phyloP scores from a whole-genome alignment of 2,329 filamentous ascomycete genomes.

The Diaporthe amygdali region DNA sequence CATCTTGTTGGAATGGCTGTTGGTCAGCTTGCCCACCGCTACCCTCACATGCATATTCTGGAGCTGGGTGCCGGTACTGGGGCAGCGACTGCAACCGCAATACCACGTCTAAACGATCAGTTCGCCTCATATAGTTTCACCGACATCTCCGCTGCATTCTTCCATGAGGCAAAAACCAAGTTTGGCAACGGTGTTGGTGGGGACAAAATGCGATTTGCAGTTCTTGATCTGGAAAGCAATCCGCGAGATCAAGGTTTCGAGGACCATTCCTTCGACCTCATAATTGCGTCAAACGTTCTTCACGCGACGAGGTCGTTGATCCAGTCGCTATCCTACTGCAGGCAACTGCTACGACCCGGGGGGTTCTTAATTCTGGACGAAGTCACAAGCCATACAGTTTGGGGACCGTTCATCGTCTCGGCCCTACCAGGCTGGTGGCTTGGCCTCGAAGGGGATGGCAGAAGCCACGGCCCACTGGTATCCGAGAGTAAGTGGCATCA shows the following conservation, averaged over 20 bases:
- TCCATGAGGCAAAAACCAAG: constrained; percentile 33
- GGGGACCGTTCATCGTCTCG: neutral
- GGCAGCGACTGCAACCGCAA: neutral
- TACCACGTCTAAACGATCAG: constrained; percentile 28
- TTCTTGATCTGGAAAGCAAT: constrained; percentile 35
- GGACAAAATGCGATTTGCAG: neutral
- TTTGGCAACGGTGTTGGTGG: neutral
- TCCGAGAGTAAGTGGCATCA: neutral
- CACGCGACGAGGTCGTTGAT: constrained; percentile 32
- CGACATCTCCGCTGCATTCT: constrained; percentile 44
- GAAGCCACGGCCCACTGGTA: neutral
- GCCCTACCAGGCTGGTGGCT: neutral
- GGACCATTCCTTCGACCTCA: constrained; percentile 33
- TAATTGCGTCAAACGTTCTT: constrained; percentile 38
- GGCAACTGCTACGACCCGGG: constrained; percentile 38
- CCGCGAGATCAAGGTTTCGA: constrained; percentile 36
- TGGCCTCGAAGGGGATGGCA: neutral
- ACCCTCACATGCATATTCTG: neutral
- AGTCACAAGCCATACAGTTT: neutral
- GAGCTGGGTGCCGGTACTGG: constrained; percentile 10
- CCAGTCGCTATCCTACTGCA: constrained; percentile 30
- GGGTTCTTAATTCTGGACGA: neutral
- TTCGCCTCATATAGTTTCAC: constrained; percentile 49
- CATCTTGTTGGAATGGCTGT: neutral
- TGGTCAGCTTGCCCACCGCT: constrained; percentile 15